Evolutionary conservation across 306 rosid species (phyloP).

Genomic region (Acacia melanoxylon): DNA sequence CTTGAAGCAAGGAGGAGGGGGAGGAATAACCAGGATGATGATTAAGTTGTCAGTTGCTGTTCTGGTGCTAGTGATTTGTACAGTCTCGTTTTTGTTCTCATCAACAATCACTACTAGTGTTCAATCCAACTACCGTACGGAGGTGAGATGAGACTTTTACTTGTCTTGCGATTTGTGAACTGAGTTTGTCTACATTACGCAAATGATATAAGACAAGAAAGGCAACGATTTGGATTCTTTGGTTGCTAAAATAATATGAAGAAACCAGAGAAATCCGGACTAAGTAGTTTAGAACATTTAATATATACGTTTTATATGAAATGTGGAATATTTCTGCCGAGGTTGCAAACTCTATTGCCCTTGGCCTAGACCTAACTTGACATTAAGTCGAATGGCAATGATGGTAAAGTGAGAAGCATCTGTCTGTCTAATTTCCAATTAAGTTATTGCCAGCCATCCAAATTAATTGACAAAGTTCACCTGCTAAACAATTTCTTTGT

Average conservation of each 20-base stretch:
- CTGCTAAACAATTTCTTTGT: not conserved
- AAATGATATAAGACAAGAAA: not conserved
- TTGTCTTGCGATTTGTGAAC: not conserved
- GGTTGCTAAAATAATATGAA: not conserved
- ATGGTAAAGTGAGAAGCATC: not conserved
- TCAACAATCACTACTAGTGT: not conserved
- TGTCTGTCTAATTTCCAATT: not conserved
- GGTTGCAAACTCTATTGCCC: not conserved
- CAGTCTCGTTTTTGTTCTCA: not conserved
- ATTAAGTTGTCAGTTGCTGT: not conserved
- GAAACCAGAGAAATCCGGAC: not conserved
- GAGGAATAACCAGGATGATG: slow-evolving; percentile 5
- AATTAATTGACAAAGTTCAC: not conserved
- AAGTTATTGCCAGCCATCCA: not conserved
- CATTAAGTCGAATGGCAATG: not conserved
- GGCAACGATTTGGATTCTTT: not conserved
- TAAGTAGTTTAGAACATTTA: too few species aligned
- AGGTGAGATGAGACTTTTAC: not conserved
- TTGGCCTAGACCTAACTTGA: not conserved
- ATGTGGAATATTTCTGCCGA: not conserved
- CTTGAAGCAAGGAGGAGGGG: slow-evolving; percentile 5
- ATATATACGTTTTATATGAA: too few species aligned
- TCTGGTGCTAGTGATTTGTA: not conserved
- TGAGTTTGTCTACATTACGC: not conserved
- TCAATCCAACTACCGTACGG: not conserved